Base-by-base conservation (phyloP, 495 filamentous ascomycete species). In the Penicillium lagena region DNA sequence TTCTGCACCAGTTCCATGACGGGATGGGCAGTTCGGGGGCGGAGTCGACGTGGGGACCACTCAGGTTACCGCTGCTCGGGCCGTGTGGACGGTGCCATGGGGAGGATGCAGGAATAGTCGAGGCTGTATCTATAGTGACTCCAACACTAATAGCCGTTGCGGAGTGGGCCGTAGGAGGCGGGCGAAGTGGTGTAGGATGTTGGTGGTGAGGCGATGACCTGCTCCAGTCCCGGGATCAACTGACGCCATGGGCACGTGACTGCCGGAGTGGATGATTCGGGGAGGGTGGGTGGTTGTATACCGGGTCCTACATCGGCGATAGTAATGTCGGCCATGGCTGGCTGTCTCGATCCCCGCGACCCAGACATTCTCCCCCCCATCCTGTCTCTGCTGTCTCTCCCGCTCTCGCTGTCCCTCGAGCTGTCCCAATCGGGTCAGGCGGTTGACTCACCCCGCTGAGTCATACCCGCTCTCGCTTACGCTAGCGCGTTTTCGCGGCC, bases 1-100 rank as follows among this genome's bases (percentile, higher is more conserved):
- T 80, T 78, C 54, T 88, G 73, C 31, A 96, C 78, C 12, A 70
- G 62, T 37, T 89, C 83, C 85, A 89, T 90, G 50, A 45, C 66
- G 62, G 37, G 36, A 4, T 6, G 22, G 22, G 35, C 41, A 45
- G 35, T 29, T 43, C 39, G 14, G 50, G 50, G 40, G 54, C 54
- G 47, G 49, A 54, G 59, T 39, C 43, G 45, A 51, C 37, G 33
- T 52, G 45, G 52, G 54, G 58, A 69, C 62, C 56, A 55, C 50
- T 45, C 30, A 54, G 46, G 52, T 54, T 60, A 69, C 62, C 58
- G 56, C 50, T 45, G 42, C 35, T 51, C 53, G 22, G 40, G 22
- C 22, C 22, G 48, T 40, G 14, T 35, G 13, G 45, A 29, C 17
- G 44, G 40, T 36, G 40, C 45, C 51, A 55, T 58, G 47, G 35